Evolutionary conservation across 1,139 yeast genomes (phyloP).

Genomic region (Groenewaldozyma auringiensis): DNA sequence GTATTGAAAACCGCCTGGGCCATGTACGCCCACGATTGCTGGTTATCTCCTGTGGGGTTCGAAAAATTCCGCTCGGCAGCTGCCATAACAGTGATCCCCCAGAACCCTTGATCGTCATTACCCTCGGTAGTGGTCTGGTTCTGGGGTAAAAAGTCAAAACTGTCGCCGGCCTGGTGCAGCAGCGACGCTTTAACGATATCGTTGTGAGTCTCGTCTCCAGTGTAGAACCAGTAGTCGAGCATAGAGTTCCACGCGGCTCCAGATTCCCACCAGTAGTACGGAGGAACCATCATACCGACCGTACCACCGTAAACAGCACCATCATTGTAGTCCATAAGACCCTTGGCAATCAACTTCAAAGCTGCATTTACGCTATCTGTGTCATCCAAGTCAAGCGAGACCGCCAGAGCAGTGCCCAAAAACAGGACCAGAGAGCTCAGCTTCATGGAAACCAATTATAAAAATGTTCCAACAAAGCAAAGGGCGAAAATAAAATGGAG

Average conservation of each 20-base stretch:
- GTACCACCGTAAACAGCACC: conserved; percentile 66
- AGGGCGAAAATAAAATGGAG: no score
- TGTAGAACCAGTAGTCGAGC: conserved; percentile 66
- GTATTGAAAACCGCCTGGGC: conserved; percentile 83
- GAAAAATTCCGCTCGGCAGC: conserved; percentile 87
- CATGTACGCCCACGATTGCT: conserved; percentile 56
- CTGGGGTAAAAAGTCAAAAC: conserved; percentile 72
- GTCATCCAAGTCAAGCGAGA: conserved; percentile 16
- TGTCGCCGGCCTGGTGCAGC: conserved; percentile 67
- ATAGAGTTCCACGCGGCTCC: conserved; percentile 94
- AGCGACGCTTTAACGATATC: conserved; percentile 54
- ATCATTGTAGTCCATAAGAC: conserved; percentile 77
- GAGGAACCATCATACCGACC: conserved; percentile 74
- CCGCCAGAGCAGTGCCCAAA: not conserved
- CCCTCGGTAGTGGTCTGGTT: conserved; percentile 95
- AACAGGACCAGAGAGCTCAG: not conserved
- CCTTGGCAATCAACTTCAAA: conserved; percentile 54
- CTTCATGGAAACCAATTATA: no score
- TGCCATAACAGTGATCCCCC: conserved; percentile 89
- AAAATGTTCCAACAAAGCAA: no score
- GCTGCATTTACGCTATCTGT: conserved; percentile 39
- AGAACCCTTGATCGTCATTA: conserved; percentile 94
- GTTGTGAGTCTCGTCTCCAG: conserved; percentile 64
- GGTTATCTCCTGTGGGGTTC: conserved; percentile 52
- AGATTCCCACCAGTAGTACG: conserved; percentile 98